Conservation (phyloP, 2,329 filamentous ascomycete genomes). For the Aspergillus pseudoterreus region DNA sequence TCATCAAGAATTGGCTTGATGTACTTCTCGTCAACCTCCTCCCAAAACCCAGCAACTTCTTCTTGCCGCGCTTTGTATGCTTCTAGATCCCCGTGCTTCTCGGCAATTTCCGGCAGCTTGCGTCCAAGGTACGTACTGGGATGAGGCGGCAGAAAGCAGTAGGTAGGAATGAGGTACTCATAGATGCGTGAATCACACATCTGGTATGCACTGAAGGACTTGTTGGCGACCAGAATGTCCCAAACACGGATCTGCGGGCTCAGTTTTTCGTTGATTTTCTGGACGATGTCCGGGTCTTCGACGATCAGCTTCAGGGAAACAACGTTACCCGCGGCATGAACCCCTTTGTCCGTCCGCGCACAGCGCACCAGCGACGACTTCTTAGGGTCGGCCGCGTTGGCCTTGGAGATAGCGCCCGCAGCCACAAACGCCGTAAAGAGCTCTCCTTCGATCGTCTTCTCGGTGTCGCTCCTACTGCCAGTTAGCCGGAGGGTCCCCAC, state of each 20-base stretch:
- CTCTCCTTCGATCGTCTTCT: conserved; percentile 95
- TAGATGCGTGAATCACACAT: conserved; percentile 94
- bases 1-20: conserved; percentile 64
- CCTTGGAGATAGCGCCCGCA: conserved; percentile 91
- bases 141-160: conserved; percentile 88
- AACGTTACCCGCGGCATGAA: conserved; percentile 92
- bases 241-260: conserved; percentile 89
- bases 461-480: conserved; percentile 47
- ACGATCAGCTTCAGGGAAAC: conserved; percentile 94
- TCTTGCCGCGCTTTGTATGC: conserved; percentile 65
- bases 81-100: conserved; percentile 68
- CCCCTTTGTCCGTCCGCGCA: conserved; percentile 94
- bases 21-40: conserved; percentile 72
- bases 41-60: conserved; percentile 80
- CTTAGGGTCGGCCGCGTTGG: conserved; percentile 93
- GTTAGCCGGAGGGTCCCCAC: conserved; percentile 2
- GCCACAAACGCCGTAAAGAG: conserved; percentile 88
- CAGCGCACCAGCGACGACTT: conserved; percentile 93
- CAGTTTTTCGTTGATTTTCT: conserved; percentile 85
- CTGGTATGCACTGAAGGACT: conserved; percentile 91
- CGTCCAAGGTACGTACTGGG: conserved; percentile 81
- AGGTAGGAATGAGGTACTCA: conserved; percentile 92
- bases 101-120: conserved; percentile 73
- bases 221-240: conserved; percentile 86
- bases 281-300: conserved; percentile 80